Conservation (phyloP, 345 rosid species). For the Salix purpurea region DNA sequence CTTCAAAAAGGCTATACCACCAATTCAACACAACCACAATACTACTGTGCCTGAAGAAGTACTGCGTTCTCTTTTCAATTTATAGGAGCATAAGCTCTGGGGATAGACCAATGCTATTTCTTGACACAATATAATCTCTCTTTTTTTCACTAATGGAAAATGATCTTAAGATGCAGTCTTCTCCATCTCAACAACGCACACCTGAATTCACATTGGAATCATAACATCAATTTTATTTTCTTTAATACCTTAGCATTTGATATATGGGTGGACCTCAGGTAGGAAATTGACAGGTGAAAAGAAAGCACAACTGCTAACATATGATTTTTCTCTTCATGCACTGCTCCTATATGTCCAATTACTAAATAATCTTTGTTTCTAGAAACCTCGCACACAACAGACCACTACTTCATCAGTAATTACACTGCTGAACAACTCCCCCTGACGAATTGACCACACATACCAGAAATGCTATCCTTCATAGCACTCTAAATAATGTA, state of each 20-base stretch:
- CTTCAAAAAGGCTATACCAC: not conserved
- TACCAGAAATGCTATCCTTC: not conserved
- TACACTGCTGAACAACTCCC: not conserved
- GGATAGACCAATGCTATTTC: not conserved
- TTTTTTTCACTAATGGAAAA: not conserved
- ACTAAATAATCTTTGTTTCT: not conserved
- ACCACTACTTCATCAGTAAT: not conserved
- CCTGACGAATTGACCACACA: not conserved
- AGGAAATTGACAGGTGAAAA: not conserved
- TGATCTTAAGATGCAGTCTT: not conserved
- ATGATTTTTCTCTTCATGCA: not conserved
- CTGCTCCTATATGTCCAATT: not conserved
- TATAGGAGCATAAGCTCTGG: not conserved
- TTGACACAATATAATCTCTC: not conserved
- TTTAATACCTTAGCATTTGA: not conserved
- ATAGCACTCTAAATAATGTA: not conserved
- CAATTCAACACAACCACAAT: not conserved
- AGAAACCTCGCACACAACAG: not conserved
- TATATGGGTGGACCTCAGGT: not conserved
- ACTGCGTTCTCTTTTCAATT: not conserved
- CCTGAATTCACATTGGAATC: not conserved
- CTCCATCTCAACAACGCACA: not conserved
- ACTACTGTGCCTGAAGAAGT: not conserved
- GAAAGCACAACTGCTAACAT: not conserved
- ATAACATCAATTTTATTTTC: not conserved